phyloP scores from a whole-genome alignment of 2,329 filamentous ascomycete genomes.

The Rhexocercosporidium sp. region DNA sequence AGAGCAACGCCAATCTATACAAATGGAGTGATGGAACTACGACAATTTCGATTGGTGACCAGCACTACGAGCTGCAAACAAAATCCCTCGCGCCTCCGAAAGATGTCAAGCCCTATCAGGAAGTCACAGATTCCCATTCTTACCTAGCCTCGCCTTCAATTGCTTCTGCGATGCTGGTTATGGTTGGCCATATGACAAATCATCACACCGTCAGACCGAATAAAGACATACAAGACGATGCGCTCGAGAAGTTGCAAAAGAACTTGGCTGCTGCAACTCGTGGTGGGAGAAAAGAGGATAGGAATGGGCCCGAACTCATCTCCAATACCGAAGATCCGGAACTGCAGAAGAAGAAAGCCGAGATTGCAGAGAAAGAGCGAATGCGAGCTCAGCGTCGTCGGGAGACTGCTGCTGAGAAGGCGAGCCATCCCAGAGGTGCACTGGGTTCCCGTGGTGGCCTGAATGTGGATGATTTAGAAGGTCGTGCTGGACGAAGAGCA shows the following conservation, averaged over 20 bases:
- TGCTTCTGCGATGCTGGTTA: constrained; percentile 69
- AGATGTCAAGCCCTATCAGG: constrained; percentile 61
- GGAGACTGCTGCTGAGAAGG: constrained; percentile 69
- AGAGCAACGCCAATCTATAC: constrained; percentile 77
- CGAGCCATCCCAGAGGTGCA: constrained; percentile 46
- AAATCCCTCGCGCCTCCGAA: constrained; percentile 69
- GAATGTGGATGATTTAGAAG: constrained; percentile 73
- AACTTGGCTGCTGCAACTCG: constrained; percentile 69
- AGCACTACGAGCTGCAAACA: constrained; percentile 76
- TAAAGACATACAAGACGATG: constrained; percentile 71
- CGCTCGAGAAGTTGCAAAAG: constrained; percentile 70
- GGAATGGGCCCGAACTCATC: constrained; percentile 69
- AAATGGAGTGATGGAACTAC: constrained; percentile 82
- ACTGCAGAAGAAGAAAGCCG: constrained; percentile 74
- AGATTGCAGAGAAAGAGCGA: constrained; percentile 76
- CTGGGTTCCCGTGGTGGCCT: constrained; percentile 60
- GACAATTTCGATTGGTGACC: constrained; percentile 75
- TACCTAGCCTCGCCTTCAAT: constrained; percentile 77
- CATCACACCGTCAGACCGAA: constrained; percentile 73
- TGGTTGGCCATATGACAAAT: constrained; percentile 77
- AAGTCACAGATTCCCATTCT: constrained; percentile 74
- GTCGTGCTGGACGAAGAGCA: constrained; percentile 53
- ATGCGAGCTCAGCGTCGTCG: constrained; percentile 68
- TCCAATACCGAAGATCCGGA: constrained; percentile 76
- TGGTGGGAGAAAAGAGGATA: constrained; percentile 56